phyloP scores from a whole-genome alignment of 2,329 filamentous ascomycete species.

The Trichophaea hybrida region DNA sequence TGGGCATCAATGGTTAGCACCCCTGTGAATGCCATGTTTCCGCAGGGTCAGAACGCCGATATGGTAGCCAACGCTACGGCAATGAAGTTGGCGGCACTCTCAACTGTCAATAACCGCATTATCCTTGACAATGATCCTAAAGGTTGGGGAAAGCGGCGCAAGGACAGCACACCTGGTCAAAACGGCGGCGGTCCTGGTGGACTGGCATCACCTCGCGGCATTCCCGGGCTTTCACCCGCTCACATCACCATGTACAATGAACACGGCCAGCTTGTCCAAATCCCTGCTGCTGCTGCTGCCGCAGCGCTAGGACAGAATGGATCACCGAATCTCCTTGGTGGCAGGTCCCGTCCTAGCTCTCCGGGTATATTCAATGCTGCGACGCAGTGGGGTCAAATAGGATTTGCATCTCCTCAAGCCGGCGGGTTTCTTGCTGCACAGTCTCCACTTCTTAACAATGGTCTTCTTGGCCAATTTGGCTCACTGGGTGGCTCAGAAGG shows the following conservation, averaged over 20 bases:
- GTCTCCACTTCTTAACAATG: conserved; percentile 53
- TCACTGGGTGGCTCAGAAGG: conserved; percentile 42
- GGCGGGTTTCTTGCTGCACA: conserved; percentile 90
- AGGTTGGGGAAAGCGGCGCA: conserved; percentile 77
- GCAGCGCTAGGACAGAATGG: conserved; percentile 28
- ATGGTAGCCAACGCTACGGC: conserved; percentile 98
- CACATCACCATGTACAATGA: conserved; percentile 93
- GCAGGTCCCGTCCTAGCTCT: conserved; percentile 76
- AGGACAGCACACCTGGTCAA: conserved; percentile 38
- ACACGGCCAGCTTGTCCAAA: conserved; percentile 50
- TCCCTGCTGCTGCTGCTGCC: conserved; percentile 26
- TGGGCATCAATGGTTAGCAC: conserved; percentile 99
- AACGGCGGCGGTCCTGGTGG: conserved; percentile 16
- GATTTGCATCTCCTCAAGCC: conserved; percentile 77
- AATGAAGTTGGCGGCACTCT: conserved; percentile 94
- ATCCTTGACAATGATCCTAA: conserved; percentile 70
- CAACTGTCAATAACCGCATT: conserved; percentile 96
- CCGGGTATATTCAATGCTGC: conserved; percentile 47
- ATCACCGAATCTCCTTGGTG: conserved; percentile 38
- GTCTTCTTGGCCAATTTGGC: conserved; percentile 55
- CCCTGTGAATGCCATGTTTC: conserved; percentile 81
- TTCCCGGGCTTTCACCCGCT: conserved; percentile 51
- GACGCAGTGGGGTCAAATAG: conserved; percentile 33
- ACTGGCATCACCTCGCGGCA: conserved; percentile 39
- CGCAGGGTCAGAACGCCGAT: conserved; percentile 60